Percentiles rank a stretch among this genome's conserved stretches.
Evolutionary conservation across 495 filamentous ascomycete species (phyloP).

Genomic region (Penicillium subrubescens): DNA sequence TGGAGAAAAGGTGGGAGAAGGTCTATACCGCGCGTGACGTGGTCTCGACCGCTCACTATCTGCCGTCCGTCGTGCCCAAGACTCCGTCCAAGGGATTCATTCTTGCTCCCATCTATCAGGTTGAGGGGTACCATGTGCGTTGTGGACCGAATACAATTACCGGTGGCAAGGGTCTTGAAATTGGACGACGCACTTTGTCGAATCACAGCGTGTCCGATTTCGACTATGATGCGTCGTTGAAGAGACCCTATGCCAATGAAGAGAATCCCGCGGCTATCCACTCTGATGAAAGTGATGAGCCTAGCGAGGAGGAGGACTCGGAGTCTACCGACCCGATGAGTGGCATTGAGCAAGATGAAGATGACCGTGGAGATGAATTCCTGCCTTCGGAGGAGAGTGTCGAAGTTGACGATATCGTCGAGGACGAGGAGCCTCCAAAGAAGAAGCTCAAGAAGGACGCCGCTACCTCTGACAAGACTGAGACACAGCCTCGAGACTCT

Average conservation of each 20-base stretch:
- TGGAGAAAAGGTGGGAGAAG: background rate
- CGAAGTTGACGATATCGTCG: background rate
- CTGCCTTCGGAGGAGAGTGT: background rate
- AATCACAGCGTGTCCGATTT: background rate
- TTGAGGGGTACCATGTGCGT: constrained; percentile 15
- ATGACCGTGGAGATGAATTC: background rate
- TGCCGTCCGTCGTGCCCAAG: constrained; percentile 7
- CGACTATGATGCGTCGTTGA: constrained; percentile 2
- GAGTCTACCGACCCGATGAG: background rate
- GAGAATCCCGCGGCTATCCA: background rate
- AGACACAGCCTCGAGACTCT: background rate
- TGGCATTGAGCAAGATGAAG: background rate
- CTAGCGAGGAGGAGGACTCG: background rate
- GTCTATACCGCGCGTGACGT: constrained; percentile 7
- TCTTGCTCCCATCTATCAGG: constrained; percentile 7
- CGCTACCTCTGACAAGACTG: background rate
- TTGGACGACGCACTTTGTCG: background rate
- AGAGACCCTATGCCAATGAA: constrained; percentile 1
- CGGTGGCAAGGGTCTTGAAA: background rate
- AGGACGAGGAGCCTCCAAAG: background rate
- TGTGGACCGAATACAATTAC: constrained; percentile 15
- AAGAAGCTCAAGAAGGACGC: background rate
- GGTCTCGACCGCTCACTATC: constrained; percentile 11
- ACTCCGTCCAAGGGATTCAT: background rate
- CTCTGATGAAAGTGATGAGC: background rate